Evolutionary conservation across 2,329 filamentous ascomycete species (phyloP), one percentile per base, ranked within the genome.

Genomic region (Fusarium torreyae): DNA sequence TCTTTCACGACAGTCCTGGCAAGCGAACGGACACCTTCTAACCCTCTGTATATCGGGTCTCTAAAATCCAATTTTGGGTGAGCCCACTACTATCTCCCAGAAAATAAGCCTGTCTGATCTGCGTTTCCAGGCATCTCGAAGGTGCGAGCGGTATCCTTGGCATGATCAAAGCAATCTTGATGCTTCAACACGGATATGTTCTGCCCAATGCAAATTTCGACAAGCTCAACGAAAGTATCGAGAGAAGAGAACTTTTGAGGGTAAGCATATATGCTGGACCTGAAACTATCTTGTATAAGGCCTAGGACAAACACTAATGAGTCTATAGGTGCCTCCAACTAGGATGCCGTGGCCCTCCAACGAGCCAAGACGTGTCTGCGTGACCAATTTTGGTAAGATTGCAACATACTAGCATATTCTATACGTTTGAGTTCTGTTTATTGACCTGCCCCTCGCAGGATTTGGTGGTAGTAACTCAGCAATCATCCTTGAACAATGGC

Each of bases 91-190:
- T 15, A 15, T 43, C 40, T 28, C 26, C 9, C 26, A 28, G 7
- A 6, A 28, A 28, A 3, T 10, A 4, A 17, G 14, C 7, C 7
- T 8, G 6, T 7, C 34, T 24, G 22, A 24, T 24, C 7, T 36
- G 8, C 14, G 17, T 17, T 15, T 17, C 34, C 8, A 36, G 34
- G 40, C 70, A 73, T 52, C 56, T 75, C 15, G 72, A 77, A 49
- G 69, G 68, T 4, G 68, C 73, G 11, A 71, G 71, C 36, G 77
- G 77, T 9, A 17, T 76, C 36, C 54, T 74, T 7, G 66, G 43
- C 38, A 59, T 78, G 11, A 52, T 77, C 44, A 78, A 78, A 57
- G 70, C 71, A 4, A 67, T 75, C 49, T n/a, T 46, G 22, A 28
- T 26, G 22, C 43, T 46, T 18, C 22, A 46, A 22, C 22, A 46